Evolutionary conservation across 1,284 basidiomycete genomes (phyloP), one percentile per base, ranked within the genome.

Genomic region (Trametes versicolor): DNA sequence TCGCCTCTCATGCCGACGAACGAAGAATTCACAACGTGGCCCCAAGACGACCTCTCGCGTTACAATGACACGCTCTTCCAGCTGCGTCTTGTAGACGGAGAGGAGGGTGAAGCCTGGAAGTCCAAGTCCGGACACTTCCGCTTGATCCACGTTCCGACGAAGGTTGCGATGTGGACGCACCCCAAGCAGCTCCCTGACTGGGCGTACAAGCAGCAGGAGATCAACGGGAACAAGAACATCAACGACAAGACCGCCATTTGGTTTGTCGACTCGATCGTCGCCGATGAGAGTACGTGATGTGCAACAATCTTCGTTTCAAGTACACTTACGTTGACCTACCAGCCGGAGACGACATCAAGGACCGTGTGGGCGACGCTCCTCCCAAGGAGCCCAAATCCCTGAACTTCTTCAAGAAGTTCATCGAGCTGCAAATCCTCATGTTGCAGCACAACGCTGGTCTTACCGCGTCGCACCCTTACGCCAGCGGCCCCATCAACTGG

Each of bases 1-100:
- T 98, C 96, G 3, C 94, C 98, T 2, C 87, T 97, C 58, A 98
- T 97, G 92, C 90, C 97, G 10, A 99, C 98, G 45, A 99, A 99
- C 78, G 96, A 98, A 77, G 98, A 99, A 78, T 97, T 99, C 78
- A 99, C 97, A 3, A 97, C 96, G 0, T 91, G 90, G 87, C 78
- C 89, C 13, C 89, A 87, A 70, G 89, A 92, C 67, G 90, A 94
- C 70, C 80, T 87, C 64, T 82, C 85, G 5, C 85, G 91, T 45
- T 85, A 92, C 75, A 94, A 96, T 71, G 96, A 98, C 67, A 98
- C 96, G 0, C 82, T 94, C 17, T 98, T 98, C 86, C 82, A 88
- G 72, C 74, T 98, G 23, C 77, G 86, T 13, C 82, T 98, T 45
- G 80, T 85, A 50, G 93, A 96, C 55, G 91, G 85, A 0, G 82